phyloP scores from a whole-genome alignment of 2,329 filamentous ascomycete genomes.

The Diaporthe australafricana region DNA sequence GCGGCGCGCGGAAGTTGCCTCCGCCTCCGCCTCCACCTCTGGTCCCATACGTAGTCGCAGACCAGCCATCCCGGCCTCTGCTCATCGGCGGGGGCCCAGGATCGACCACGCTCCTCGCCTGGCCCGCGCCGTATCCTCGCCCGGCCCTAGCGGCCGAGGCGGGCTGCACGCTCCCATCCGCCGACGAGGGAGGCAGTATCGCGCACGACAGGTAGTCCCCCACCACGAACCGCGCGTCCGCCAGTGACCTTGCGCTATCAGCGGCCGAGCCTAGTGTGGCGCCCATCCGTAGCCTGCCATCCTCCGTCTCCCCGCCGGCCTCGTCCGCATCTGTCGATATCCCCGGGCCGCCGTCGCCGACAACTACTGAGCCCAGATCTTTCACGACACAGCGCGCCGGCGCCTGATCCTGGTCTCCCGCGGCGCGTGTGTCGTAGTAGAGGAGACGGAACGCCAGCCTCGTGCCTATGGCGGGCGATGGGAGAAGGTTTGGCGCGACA shows the following conservation, averaged over 20 bases:
- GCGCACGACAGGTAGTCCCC: constrained; percentile 91
- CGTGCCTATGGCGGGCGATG: constrained; percentile 81
- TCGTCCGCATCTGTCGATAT: constrained; percentile 53
- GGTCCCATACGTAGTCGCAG: constrained; percentile 14
- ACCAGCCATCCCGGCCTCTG: constrained; percentile 56
- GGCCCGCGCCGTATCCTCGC: constrained; percentile 52
- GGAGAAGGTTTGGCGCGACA: constrained; percentile 73
- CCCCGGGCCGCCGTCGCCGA: constrained; percentile 70
- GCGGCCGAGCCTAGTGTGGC: constrained; percentile 57
- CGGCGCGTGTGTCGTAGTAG: constrained; percentile 75
- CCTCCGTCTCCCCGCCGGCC: constrained; percentile 51
- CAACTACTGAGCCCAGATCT: constrained; percentile 84
- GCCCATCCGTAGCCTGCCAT: constrained; percentile 44
- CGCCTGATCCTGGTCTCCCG: constrained; percentile 42
- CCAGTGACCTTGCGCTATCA: constrained; percentile 78
- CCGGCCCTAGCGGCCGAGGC: constrained; percentile 61
- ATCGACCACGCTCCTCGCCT: constrained; percentile 44
- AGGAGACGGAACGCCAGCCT: constrained; percentile 89
- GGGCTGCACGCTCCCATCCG: constrained; percentile 77
- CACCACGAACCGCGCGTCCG: constrained; percentile 83
- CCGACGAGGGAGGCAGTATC: constrained; percentile 78
- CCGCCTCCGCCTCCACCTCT: constrained; percentile 47
- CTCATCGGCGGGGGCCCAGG: constrained; percentile 38
- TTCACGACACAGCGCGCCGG: constrained; percentile 76
- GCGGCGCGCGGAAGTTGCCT: constrained; percentile 46